Base-by-base conservation (phyloP, 2,329 filamentous ascomycete species). In the Colletotrichum kahawae region DNA sequence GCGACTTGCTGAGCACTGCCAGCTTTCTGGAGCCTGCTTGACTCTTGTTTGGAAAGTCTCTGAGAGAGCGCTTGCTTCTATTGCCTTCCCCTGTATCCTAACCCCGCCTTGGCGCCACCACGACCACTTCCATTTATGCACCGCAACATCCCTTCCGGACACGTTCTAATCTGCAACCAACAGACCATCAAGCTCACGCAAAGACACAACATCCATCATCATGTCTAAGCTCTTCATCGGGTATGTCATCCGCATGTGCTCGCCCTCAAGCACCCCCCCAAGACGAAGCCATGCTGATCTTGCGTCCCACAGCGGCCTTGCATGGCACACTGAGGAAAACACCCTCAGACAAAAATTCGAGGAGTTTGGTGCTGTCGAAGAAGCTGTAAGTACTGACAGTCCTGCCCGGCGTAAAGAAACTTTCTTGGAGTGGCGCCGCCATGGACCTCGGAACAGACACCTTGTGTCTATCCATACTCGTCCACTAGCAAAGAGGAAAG, bases 191-290 rank as follows among this genome's bases (percentile, higher is more conserved):
- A 74, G 14, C 51, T 62, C 63, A 33, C 43, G 60, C 56, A 51
- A 33, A 62, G n/a, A 38, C 51, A 54, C 27, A 57, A 59, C 27
- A 54, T 78, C 79, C 79, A 84, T 82, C 84, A 75, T 48, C 51
- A 98, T 98, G 96, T 93, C 95, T 76, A 98, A 98, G 87, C 91
- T 98, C 81, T 98, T 98, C 85, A 95, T 98, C 85, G 95, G 95
- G 95, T 98, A 90, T 88, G 93, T 83, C 34, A 56, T 68, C 57
- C 43, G 36, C 21, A 59, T 9, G 27, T 60, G 62, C 21, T 43
- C 36, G 18, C 48, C 69, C 14, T 4, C 18, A 63, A 13, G 31
- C 31, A 21, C 7, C 57, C 56, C 69, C 24, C 68, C 16, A 67
- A 63, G 43, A 27, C 18, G 9, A 54, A 33, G 12, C 70, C 76